Conservation (phyloP, 345 rosid species). For the Raphanus raphanistrum region DNA sequence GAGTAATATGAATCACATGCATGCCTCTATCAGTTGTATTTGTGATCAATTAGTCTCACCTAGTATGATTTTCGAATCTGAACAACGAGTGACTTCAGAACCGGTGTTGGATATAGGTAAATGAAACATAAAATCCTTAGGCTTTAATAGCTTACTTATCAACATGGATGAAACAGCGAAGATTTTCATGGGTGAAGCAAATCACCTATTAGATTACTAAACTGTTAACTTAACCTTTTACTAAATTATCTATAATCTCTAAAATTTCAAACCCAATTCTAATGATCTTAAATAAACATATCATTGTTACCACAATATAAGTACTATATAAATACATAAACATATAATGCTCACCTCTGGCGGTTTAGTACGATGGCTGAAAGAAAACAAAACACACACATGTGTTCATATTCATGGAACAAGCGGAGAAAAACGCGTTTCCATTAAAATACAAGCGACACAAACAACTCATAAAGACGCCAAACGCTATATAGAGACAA, state of each 20-base stretch:
- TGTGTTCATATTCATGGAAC: not conserved
- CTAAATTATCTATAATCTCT: no score
- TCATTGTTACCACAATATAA: not conserved
- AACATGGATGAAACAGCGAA: no score
- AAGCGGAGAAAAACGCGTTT: not conserved
- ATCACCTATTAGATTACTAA: no score
- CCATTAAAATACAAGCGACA: not conserved
- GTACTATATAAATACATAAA: not conserved
- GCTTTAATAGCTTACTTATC: no score
- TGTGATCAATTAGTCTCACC: no score
- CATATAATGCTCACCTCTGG: not conserved
- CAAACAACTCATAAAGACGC: not conserved
- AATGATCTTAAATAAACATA: not conserved
- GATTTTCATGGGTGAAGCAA: no score
- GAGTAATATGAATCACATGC: not conserved
- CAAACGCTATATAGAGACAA: not conserved
- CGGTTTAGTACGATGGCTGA: not conserved
- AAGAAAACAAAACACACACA: not conserved
- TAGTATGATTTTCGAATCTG: not conserved
- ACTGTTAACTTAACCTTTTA: no score
- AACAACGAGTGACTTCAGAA: not conserved
- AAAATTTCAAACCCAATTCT: no score
- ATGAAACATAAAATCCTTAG: no score
- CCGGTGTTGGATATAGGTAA: no score
- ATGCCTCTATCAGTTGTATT: not conserved